These are phyloP conservation scores for Cynanchum wilfordii DNA, from an alignment of 257 asterid genomes.

Conservation along the genomic window DNA sequence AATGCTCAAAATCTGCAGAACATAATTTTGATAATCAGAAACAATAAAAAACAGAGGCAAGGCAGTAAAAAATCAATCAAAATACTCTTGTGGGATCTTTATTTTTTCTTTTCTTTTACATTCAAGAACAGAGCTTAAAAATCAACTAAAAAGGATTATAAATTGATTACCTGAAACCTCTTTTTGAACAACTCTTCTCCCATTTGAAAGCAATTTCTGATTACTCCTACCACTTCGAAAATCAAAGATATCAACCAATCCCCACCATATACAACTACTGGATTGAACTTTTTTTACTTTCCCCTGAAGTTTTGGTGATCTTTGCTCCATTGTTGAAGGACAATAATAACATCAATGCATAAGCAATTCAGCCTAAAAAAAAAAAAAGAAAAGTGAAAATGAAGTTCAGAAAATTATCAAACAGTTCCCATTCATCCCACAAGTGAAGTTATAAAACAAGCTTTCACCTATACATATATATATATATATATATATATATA, in stretches of 20 bases:
- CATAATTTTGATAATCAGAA: neutral
- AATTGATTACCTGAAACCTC: constrained; percentile 29
- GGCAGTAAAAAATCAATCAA: neutral
- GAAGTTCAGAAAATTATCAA: neutral
- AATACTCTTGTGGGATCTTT: neutral
- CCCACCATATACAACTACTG: constrained; percentile 56
- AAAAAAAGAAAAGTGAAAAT: neutral
- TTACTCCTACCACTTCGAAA: constrained; percentile 31
- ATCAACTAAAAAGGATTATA: neutral
- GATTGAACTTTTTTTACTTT: constrained; percentile 29
- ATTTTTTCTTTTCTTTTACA: neutral
- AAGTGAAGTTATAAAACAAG: neutral
- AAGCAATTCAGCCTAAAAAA: constrained; percentile 11
- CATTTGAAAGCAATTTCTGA: constrained; percentile 39
- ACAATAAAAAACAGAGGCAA: neutral
- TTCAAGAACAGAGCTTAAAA: neutral
- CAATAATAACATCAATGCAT: constrained; percentile 11
- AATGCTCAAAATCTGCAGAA: constrained; percentile 16
- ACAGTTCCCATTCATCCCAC: neutral
- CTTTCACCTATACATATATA: neutral
- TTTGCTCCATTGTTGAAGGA: constrained; percentile 37
- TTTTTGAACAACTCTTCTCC: constrained; percentile 30
- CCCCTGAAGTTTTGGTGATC: constrained; percentile 34
- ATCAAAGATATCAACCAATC: constrained; percentile 43
- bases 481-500: no score